These are phyloP conservation scores for Microcyclospora pomicola DNA, from an alignment of 2,329 filamentous ascomycete genomes.

Conservation along the genomic window DNA sequence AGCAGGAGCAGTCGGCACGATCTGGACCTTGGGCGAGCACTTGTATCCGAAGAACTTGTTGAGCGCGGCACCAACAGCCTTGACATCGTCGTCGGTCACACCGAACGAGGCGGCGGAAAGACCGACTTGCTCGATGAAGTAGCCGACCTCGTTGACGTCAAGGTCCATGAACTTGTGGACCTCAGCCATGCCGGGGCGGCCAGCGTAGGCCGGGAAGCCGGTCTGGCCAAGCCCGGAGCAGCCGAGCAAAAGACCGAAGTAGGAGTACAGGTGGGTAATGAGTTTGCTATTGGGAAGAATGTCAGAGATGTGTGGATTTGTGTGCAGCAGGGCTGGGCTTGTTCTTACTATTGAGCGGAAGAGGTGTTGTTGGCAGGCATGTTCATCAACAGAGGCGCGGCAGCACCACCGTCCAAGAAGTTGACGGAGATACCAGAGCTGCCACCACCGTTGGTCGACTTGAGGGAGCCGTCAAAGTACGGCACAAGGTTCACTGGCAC, in stretches of 20 bases:
- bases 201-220: constrained; percentile 38
- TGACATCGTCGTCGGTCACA: constrained; percentile 40
- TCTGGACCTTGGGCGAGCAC: constrained; percentile 35
- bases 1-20: constrained; percentile 32
- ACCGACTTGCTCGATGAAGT: constrained; percentile 47
- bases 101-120: constrained; percentile 45
- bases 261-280: constrained; percentile 46
- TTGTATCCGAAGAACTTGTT: constrained; percentile 37
- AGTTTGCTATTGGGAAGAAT: constrained; percentile 31
- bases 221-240: constrained; percentile 38
- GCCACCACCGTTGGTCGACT: constrained; percentile 38
- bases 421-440: constrained; percentile 35
- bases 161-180: constrained; percentile 47
- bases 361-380: constrained; percentile 36
- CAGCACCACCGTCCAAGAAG: constrained; percentile 46
- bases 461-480: constrained; percentile 42
- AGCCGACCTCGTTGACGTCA: constrained; percentile 36
- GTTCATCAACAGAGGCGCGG: constrained; percentile 39
- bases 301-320: constrained; percentile 27
- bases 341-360: constrained; percentile 41
- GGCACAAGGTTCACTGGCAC: constrained; percentile 39
- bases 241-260: constrained; percentile 43
- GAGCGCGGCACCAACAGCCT: constrained; percentile 36
- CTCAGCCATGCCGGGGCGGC: constrained; percentile 35
- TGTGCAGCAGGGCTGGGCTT: neutral